Evolutionary conservation across 805 yeast species (phyloP), one percentile per base, ranked within the genome.

Genomic region (Sugiyamaella floridensis): DNA sequence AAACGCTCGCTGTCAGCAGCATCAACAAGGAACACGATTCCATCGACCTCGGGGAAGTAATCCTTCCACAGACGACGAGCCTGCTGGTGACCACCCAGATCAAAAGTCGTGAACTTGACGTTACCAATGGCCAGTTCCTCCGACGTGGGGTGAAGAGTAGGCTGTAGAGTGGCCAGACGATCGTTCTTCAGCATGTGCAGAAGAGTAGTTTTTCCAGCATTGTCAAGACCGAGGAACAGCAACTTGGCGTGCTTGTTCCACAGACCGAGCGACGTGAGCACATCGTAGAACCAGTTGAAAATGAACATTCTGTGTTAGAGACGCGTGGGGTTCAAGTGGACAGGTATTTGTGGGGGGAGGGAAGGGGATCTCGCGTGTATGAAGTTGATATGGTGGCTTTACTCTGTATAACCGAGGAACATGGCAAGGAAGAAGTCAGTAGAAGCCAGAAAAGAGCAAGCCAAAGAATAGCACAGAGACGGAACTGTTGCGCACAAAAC

Each of bases 51-150:
- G 55, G 99, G 99, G 85, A 93, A 93, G 72, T 93, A 93, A 71
- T 93, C 98, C 69, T 90, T 90, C 99, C 99, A 93, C 67, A 93
- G 82, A 74, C 99, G 89, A 75, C 99, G 90, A 48, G 99, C 98
- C 74, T 92, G 97, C 71, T 81, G 85, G 76, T 93, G 99, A 44
- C 99, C 99, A 72, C 99, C 99, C 63, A 93, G 79, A 71, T 93
- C 99, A 65, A 93, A 93, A 28, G 99, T 93, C 55, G 99, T 93
- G 79, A 93, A 93, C 70, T 92, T 85, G 57, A 92, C 95, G 62
- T 86, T 85, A 62, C 98, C 99, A 64, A 93, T 93, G 57, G 97
- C 90, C 64, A 93, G 80, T 70, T 93, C 99, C 73, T 93, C 99
- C 22, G 97, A 89, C 16, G 99, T 73, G 16, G 99, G 99, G 71